Percentiles rank a stretch among this genome's conserved stretches.
phyloP scores from a whole-genome alignment of 805 yeast species.

The Cyberlindnera euphorbiiphila region DNA sequence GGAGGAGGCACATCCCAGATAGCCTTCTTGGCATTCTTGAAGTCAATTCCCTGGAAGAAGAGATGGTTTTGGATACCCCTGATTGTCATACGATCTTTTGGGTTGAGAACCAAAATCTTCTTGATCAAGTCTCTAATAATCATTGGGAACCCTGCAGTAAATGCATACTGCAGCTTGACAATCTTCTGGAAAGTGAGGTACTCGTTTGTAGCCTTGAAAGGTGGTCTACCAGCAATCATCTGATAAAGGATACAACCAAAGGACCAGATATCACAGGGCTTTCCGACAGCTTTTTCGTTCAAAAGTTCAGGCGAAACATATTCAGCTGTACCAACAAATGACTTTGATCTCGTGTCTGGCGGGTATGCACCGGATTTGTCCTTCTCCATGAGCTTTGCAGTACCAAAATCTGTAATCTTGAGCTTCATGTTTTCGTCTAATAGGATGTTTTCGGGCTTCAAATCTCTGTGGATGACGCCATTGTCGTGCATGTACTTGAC shows the following conservation, averaged over 20 bases:
- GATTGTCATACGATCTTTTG: slow-evolving; percentile 58
- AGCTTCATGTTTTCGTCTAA: slow-evolving; percentile 57
- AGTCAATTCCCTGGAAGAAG: slow-evolving; percentile 56
- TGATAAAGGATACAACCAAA: slow-evolving; percentile 95
- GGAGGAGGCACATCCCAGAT: slow-evolving; percentile 64
- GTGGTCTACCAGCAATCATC: slow-evolving; percentile 91
- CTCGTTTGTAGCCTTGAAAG: slow-evolving; percentile 81
- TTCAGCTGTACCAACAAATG: slow-evolving; percentile 85
- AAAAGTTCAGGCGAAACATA: slow-evolving; percentile 79
- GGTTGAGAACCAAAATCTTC: slow-evolving; percentile 59
- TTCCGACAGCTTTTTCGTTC: slow-evolving; percentile 76
- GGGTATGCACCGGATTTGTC: slow-evolving; percentile 53
- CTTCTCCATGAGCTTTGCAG: slow-evolving; percentile 66
- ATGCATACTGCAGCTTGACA: slow-evolving; percentile 75
- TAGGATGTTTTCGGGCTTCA: slow-evolving; percentile 78
- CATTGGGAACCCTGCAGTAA: slow-evolving; percentile 80
- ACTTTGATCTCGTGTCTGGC: slow-evolving; percentile 62
- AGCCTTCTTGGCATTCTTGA: slow-evolving; percentile 41
- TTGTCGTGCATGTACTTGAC: slow-evolving; percentile 65
- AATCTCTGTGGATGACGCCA: slow-evolving; percentile 78
- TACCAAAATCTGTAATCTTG: slow-evolving; percentile 80
- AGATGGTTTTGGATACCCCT: slow-evolving; percentile 56
- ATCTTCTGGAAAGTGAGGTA: slow-evolving; percentile 79
- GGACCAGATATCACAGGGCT: slow-evolving; percentile 98
- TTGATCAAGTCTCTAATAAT: slow-evolving; percentile 69